These are phyloP conservation scores for Pseudonectria buxi DNA, from an alignment of 2,329 filamentous ascomycete genomes.

Conservation along the genomic window DNA sequence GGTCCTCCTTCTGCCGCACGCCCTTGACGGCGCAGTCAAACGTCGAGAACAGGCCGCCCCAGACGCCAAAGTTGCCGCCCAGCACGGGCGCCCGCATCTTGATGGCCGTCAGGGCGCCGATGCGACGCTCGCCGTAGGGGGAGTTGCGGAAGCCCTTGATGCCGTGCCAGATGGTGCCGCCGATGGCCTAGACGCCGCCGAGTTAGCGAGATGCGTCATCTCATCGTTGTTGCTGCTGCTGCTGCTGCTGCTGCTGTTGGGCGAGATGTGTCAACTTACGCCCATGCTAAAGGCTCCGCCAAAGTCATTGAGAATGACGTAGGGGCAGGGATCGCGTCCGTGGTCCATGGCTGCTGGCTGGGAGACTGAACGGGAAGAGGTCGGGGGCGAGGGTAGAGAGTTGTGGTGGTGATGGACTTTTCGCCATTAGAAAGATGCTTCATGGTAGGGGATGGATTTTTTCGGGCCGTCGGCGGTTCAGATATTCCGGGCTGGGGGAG, in stretches of 20 bases:
- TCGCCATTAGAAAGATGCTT: constrained; percentile 13
- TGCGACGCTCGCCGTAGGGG: constrained; percentile 86
- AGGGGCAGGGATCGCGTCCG: constrained; percentile 92
- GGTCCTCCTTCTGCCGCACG: constrained; percentile 90
- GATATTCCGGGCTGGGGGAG: constrained; percentile 5
- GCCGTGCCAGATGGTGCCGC: constrained; percentile 88
- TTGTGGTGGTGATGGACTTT: constrained; percentile 1
- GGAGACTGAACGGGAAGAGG: constrained; percentile 1
- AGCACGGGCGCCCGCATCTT: constrained; percentile 95
- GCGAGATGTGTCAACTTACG: constrained; percentile 45
- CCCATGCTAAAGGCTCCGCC: constrained; percentile 97
- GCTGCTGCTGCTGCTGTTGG: background rate
- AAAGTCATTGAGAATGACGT: constrained; percentile 94
- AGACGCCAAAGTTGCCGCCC: constrained; percentile 96
- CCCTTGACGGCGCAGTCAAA: constrained; percentile 98
- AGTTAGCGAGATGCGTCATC: constrained; percentile 12
- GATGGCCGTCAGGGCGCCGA: constrained; percentile 93
- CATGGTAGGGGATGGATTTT: constrained; percentile 6
- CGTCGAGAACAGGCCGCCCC: constrained; percentile 92
- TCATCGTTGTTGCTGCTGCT: constrained; percentile 3
- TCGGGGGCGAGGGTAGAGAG: constrained; percentile 8
- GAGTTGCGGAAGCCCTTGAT: constrained; percentile 91
- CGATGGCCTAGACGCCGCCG: constrained; percentile 50
- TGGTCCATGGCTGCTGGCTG: constrained; percentile 65
- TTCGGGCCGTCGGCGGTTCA: constrained; percentile 8